Base-by-base conservation (phyloP, 225 moss, liverwort and hornwort genomes). In the Bryum argenteum region DNA sequence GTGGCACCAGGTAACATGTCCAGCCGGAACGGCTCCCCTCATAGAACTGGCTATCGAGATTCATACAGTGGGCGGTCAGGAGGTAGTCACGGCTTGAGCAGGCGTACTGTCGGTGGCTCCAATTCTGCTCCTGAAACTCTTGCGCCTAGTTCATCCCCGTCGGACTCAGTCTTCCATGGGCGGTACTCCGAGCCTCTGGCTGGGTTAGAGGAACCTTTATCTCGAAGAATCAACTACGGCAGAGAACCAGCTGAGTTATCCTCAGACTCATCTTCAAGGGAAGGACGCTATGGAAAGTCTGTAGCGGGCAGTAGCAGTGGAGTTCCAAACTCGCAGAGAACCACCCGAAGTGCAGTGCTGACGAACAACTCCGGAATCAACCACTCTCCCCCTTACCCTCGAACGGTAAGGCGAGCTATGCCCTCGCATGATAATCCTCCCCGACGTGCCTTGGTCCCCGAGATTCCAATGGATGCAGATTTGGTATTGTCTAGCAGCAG, bases 361-460 rank as follows among this genome's bases (percentile, higher is more conserved):
- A 38, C 79, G 54, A 88, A 67, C 55, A 83, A 71, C 22, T 63
- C 73, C 11, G 79, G 78, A 74, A 61, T 66, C 9, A 66, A 78
- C 18, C 74, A 78, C 61, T 87, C 87, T 26, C 88, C 83, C 20
- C 84, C 86, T 21, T 88, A 85, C 63, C 78, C 91, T n/a, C 88
- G 87, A 37, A 80, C 87, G 5, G 83, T 85, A 21, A 80, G 90
- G 72, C 87, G 90, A 71, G 86, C 86, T 41, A 74, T 89, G 76
- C 90, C 90, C 16, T 83, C 83, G 15, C 90, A 81, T 54, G 91
- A 91, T 63, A 78, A 79, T 58, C 77, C 83, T 70, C 77, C 90
- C 16, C 83, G 79, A 54, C 84, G 86, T 58, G 71, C 76, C 54
- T 63, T 82, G 53, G 54, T 81, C 47, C 67, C 75, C 28, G 85